A percentile compares a stretch with the other conserved stretches of the same genome.
Conservation (phyloP, 1,284 basidiomycete species). For the Melanopsichium pennsylvanicum region DNA sequence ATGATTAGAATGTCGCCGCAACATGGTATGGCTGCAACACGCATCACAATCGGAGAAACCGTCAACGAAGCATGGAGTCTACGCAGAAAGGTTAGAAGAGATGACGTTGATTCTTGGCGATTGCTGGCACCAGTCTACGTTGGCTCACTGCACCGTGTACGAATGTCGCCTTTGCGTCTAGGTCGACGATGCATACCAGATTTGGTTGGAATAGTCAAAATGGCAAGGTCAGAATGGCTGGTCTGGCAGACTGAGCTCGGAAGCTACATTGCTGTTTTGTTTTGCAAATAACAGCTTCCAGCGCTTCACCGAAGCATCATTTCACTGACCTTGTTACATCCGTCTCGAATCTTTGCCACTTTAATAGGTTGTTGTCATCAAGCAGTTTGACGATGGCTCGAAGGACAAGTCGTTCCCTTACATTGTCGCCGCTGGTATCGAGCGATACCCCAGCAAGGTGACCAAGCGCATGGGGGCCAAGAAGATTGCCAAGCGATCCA, state of each 20-base stretch:
- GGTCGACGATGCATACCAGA: no score
- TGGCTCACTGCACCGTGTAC: no score
- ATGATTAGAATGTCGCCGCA: no score
- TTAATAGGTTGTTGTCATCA: slow-evolving; percentile 65
- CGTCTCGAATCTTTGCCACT: neutral
- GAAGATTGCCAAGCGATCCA: slow-evolving; percentile 65
- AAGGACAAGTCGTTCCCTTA: slow-evolving; percentile 65
- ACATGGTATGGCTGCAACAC: no score
- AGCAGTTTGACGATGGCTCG: slow-evolving; percentile 66
- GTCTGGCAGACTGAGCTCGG: neutral
- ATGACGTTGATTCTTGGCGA: no score
- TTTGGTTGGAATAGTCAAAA: no score
- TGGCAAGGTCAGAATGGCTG: neutral
- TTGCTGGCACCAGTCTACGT: no score
- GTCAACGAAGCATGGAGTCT: no score
- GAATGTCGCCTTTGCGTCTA: no score
- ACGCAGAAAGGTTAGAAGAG: no score
- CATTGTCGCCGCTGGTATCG: slow-evolving; percentile 64
- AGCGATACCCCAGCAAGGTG: slow-evolving; percentile 66
- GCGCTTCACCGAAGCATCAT: no score
- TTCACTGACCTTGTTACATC: slow-evolving; percentile 4
- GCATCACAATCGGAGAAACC: no score
- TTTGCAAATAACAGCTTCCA: neutral
- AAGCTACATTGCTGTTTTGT: slow-evolving; percentile 10
- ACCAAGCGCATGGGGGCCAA: slow-evolving; percentile 65